phyloP scores from a whole-genome alignment of 495 filamentous ascomycete species.

The Friedmanniomyces endolithicus region DNA sequence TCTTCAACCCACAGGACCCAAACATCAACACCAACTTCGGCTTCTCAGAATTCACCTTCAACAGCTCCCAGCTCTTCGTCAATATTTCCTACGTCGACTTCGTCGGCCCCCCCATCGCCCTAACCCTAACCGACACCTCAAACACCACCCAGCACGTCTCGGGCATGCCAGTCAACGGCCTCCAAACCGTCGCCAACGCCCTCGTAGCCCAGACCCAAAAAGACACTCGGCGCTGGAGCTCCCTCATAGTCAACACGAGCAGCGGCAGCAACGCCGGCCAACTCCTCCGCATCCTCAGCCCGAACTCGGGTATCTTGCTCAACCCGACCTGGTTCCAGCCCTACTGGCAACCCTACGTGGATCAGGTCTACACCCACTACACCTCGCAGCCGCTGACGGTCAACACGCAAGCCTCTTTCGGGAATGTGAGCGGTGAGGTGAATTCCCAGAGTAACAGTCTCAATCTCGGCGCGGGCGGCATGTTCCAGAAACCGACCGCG shows the following conservation, averaged over 20 bases:
- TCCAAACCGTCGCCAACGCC: constrained; percentile 32
- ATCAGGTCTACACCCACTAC: constrained; percentile 34
- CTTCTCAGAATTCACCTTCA: constrained; percentile 36
- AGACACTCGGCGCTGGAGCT: constrained; percentile 34
- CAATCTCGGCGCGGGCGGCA: constrained; percentile 29
- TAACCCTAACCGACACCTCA: constrained; percentile 27
- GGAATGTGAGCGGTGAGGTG: constrained; percentile 32
- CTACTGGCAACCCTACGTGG: constrained; percentile 35
- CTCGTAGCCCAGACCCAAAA: constrained; percentile 26
- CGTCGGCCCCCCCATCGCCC: constrained; percentile 33
- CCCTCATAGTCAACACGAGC: constrained; percentile 26
- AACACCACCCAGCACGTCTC: constrained; percentile 27
- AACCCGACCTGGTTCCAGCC: constrained; percentile 25
- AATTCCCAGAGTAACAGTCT: constrained; percentile 23
- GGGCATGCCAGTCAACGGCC: constrained; percentile 28
- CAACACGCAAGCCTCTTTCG: constrained; percentile 31
- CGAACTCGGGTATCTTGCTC: constrained; percentile 30
- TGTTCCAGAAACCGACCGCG: constrained; percentile 31
- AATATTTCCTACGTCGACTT: constrained; percentile 42
- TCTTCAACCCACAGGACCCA: constrained; percentile 34
- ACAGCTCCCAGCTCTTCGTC: constrained; percentile 31
- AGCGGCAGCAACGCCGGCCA: constrained; percentile 26
- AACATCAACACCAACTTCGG: constrained; percentile 35
- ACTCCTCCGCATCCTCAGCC: constrained; percentile 32
- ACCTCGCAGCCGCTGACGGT: constrained; percentile 28